Evolutionary conservation across 169 alveolate genomes (phyloP), one percentile per base, ranked within the genome.

Genomic region (Miamiensis avidus): DNA sequence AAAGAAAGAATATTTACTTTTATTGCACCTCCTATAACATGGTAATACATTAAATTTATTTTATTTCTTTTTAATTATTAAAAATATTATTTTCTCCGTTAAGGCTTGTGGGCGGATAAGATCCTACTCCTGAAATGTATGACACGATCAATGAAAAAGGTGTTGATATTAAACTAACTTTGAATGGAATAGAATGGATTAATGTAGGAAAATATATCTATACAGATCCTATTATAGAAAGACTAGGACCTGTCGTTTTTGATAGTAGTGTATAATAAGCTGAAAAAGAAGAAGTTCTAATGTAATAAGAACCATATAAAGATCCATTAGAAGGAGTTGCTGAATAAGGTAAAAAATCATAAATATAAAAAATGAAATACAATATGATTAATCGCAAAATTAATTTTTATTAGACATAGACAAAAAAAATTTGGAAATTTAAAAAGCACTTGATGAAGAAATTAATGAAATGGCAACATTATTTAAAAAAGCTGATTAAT

Each of bases 151-250:
- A 77, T 65, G 29, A 74, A 0, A 83, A 76, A 49, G 86, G 91
- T 49, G 89, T 96, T 31, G 89, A 92, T 34, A 94, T 94, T 0
- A 85, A 81, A 64, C 76, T 96, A 29, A 91, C 97, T 65, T 86
- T 96, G 76, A 94, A 94, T 82, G 93, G 95, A 29, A 88, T 94
- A 32, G 96, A 96, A 86, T 96, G 97, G 96, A 92, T 94, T 30
- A 77, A 85, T 69, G 95, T 94, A 0, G 92, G 93, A 29, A 81
- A 92, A 26, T 96, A 94, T 84, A 78, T 83, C 65, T 96, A 94
- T 83, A 95, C 82, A 83, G 95, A 94, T 64, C 89, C 95, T 30
- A 75, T 83, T 85, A 89, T 94, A 0, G 76, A 73, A 0, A 91
- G 97, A 85, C 64, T 93, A 29, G 93, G 94, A 32, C 91, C 91